Evolutionary conservation across 2,329 filamentous ascomycete genomes (phyloP), one percentile per base, ranked within the genome.

Genomic region (Ceratocystis destructans): DNA sequence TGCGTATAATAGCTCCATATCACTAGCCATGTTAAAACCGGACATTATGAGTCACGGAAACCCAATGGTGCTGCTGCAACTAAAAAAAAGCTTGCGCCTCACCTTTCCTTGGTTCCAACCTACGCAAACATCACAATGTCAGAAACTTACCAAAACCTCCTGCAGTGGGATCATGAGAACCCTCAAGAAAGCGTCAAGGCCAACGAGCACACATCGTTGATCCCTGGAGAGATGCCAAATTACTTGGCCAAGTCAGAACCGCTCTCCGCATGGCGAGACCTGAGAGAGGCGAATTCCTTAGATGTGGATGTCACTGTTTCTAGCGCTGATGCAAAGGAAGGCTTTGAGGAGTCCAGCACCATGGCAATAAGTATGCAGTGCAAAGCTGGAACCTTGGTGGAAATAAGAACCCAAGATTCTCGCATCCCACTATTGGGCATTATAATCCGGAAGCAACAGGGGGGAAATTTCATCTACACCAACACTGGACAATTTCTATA

Each of bases 391-490:
- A 67, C 66, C 15, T 64, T 69, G 22, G 65, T 69, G 10, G 69
- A 69, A 46, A 53, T 69, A 12, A 76, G 75, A 45, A 72, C 72
- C 37, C 70, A 73, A 7, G 72, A 74, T n/a, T 77, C 77, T 10
- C 75, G 79, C 31, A 73, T 78, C 22, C 78, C 79, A 3, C 69
- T 82, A 17, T 74, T 85, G 57, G 82, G 77, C 12, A 72, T 85
- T 57, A 83, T 80, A 69, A 74, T 85, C 6, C 82, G 82, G 15
- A 77, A 74, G 64, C 77, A 81, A 69, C 77, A 79, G 48, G 77
- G 77, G 20, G 74, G 78, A 53, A 76, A 82, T 69, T 81, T 84
- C 71, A 83, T 80, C 71, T 84, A 83, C 71, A 78, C 79, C 37
- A 77, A 72, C 69, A 79, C 76, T 17, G 82, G 82, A 69, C 79